Evolutionary conservation across 1,284 basidiomycete species (phyloP).

Genomic region (Tilletia walkeri): DNA sequence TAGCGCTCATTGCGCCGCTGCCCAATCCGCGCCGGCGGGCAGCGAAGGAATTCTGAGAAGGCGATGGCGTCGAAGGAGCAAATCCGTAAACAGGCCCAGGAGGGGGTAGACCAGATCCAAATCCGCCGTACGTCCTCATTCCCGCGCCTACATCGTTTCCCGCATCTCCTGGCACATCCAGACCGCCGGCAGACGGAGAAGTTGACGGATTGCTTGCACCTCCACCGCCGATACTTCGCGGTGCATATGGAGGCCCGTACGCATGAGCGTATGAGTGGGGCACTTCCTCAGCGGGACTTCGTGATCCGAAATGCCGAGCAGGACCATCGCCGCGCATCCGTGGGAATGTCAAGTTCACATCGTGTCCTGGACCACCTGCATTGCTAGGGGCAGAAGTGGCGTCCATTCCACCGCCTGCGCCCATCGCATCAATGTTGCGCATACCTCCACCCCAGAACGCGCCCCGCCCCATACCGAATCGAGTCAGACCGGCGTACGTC

Average conservation of each 20-base stretch:
- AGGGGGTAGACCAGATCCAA: neutral
- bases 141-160: neutral
- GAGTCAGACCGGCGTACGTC: neutral
- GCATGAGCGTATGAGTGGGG: neutral
- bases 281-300: neutral
- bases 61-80: neutral
- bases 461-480: neutral
- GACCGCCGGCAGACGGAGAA: neutral
- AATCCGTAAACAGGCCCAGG: neutral
- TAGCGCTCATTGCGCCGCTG: no score
- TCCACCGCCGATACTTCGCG: neutral
- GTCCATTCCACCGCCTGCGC: neutral
- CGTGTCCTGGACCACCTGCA: neutral
- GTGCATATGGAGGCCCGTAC: neutral
- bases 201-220: neutral
- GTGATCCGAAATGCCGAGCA: neutral
- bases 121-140: neutral
- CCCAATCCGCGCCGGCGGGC: neutral
- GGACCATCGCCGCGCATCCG: neutral
- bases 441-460: constrained; percentile 3
- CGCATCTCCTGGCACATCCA: neutral
- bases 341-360: neutral
- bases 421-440: neutral
- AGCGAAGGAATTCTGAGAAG: neutral
- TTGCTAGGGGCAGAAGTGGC: neutral